These are phyloP conservation scores for Diaporthe destruens DNA, from an alignment of 2,329 filamentous ascomycete species.

Conservation along the genomic window DNA sequence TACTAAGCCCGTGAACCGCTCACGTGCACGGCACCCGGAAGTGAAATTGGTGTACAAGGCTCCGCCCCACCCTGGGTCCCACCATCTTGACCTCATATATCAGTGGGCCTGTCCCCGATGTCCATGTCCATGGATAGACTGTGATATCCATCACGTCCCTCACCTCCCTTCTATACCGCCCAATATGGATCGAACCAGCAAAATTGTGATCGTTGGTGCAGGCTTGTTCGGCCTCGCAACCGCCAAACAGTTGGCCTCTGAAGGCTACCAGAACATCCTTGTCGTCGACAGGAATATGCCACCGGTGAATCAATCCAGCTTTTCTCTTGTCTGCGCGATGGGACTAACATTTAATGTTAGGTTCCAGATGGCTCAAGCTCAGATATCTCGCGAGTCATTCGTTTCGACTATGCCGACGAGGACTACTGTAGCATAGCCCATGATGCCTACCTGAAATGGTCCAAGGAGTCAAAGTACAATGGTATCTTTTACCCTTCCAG, in stretches of 20 bases:
- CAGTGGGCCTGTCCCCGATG: not conserved
- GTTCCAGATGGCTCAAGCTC: constrained; percentile 14
- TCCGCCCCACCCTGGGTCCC: not conserved
- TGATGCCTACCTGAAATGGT: constrained; percentile 10
- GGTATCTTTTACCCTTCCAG: not conserved
- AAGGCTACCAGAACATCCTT: constrained; percentile 9
- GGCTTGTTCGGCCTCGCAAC: constrained; percentile 2
- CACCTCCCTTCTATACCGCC: not conserved
- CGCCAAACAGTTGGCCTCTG: constrained; percentile 2
- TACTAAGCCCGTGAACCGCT: not conserved
- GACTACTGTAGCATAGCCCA: not conserved
- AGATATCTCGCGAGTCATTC: constrained; percentile 8
- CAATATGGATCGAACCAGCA: constrained; percentile 3
- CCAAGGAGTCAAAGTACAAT: not conserved
- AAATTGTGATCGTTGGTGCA: constrained; percentile 1
- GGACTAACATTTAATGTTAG: not conserved
- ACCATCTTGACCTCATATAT: not conserved
- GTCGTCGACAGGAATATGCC: constrained; percentile 4
- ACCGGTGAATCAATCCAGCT: not conserved
- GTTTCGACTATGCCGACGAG: constrained; percentile 16
- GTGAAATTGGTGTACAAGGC: not conserved
- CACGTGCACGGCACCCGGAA: constrained; percentile 12
- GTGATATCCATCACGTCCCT: not conserved
- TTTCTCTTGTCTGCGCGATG: not conserved
- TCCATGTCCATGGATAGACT: not conserved